These are phyloP conservation scores for Xylaria sp. DNA, from an alignment of 2,329 filamentous ascomycete species.

Conservation along the genomic window DNA sequence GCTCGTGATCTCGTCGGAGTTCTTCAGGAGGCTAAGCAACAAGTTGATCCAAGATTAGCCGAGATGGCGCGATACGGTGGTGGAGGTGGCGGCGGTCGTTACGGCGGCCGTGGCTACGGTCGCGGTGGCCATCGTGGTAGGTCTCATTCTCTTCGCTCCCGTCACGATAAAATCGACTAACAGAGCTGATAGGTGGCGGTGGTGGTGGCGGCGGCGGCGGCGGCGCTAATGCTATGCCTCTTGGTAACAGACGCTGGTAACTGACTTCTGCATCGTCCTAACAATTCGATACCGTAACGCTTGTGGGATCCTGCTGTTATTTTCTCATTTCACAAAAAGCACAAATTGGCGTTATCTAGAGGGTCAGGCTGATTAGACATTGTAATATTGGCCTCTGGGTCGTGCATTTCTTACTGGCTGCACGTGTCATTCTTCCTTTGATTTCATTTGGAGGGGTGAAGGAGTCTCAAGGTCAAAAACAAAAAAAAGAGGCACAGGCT, in stretches of 20 bases:
- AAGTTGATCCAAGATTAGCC: conserved; percentile 92
- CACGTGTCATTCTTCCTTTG: conserved; percentile 33
- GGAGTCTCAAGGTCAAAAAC: conserved; percentile 13
- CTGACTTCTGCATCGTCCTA: conserved; percentile 22
- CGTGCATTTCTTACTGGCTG: conserved; percentile 41
- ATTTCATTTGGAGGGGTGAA: conserved; percentile 33
- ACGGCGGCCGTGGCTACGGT: conserved; percentile 74
- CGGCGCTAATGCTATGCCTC: conserved; percentile 54
- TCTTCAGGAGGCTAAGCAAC: conserved; percentile 95
- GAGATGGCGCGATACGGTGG: conserved; percentile 96
- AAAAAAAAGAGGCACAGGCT: conserved; percentile 19
- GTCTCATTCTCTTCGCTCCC: conserved; percentile 19
- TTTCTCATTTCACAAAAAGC: conserved; percentile 45
- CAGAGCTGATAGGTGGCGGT: conserved; percentile 48
- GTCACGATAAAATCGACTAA: conserved; percentile 25
- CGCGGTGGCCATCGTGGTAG: conserved; percentile 59
- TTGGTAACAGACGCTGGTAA: conserved; percentile 51
- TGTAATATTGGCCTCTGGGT: conserved; percentile 41
- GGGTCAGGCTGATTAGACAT: conserved; percentile 49
- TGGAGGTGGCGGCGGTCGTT: conserved; percentile 80
- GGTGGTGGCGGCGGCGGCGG: conserved; percentile 56
- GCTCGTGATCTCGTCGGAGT: conserved; percentile 95
- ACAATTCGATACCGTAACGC: conserved; percentile 26
- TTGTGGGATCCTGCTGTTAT: conserved; percentile 35
- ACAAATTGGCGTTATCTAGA: conserved; percentile 51